Evolutionary conservation across 176 grass and related monocot species (phyloP).

Genomic region (Leersia perrieri): DNA sequence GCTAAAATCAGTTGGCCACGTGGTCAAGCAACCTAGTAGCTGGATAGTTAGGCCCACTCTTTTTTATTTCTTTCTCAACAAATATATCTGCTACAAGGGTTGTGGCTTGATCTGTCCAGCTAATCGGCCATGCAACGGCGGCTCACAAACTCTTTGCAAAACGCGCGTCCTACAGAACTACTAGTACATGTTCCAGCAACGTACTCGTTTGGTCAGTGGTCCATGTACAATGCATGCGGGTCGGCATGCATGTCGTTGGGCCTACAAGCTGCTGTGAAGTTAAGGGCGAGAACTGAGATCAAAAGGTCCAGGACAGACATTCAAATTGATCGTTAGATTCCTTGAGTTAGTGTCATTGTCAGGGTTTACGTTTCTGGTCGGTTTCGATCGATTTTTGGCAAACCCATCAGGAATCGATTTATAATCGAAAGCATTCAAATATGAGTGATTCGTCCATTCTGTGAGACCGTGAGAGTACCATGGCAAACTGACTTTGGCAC

Average conservation of each 20-base stretch:
- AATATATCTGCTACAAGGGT: conserved; percentile 17
- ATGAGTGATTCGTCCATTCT: too few species aligned
- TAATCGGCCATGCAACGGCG: background rate
- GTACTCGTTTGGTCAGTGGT: conserved; percentile 27
- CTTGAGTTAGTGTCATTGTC: background rate
- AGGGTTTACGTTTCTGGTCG: too few species aligned
- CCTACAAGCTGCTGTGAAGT: background rate
- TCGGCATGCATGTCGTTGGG: background rate
- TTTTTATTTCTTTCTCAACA: background rate
- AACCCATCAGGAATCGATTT: too few species aligned
- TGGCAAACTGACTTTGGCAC: too few species aligned
- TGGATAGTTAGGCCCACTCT: background rate
- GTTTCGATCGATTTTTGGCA: too few species aligned
- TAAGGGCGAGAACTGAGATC: background rate
- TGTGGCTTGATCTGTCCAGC: conserved; percentile 13
- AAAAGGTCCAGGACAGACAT: background rate
- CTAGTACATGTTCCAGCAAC: background rate
- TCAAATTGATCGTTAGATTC: background rate
- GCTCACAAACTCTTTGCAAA: conserved; percentile 2
- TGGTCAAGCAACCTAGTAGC: background rate
- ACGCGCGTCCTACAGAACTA: conserved; percentile 15
- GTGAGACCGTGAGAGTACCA: too few species aligned
- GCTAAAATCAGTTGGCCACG: conserved; percentile 13
- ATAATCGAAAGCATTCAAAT: too few species aligned
- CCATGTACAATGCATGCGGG: conserved; percentile 22